Evolutionary conservation across 2,329 filamentous ascomycete genomes (phyloP), one percentile per base, ranked within the genome.

Genomic region (Drechslera avenae): DNA sequence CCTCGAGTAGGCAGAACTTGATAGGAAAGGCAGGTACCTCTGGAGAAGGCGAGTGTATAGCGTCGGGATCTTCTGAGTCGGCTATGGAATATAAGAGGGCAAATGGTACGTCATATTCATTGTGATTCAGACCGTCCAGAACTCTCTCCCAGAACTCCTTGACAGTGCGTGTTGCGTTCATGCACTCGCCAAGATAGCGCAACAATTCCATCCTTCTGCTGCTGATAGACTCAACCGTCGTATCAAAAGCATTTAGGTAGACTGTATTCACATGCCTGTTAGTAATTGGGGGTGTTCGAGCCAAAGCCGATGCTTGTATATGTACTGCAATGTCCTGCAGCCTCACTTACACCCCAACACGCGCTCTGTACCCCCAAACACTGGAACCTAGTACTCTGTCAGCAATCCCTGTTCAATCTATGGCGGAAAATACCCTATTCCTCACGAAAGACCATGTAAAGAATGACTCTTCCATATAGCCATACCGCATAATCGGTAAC

Each of bases 61-160:
- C 60, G 16, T 66, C 63, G 1, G 63, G 53, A 28, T 68, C 63
- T 7, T 69, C 63, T 2, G 58, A 53, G 31, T 72, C 67, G 4
- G 50, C 49, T 17, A 72, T 60, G 1, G 69, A 71, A 32, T 72
- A 72, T 6, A 73, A 42, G 1, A 73, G 46, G 9, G 68, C 66
- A 42, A 73, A 73, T 2, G 67, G 67, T 5, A 72, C 49, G 21
- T 72, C 69, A 21, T 65, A 61, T 10, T 59, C 53, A 33, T 70
- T 70, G 13, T 76, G 73, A 51, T 78, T 75, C 9, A 81, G 56
- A 1, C 78, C 78, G 33, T 81, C 78, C 9, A 83, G 57, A 21
- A 81, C 76, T 63, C 74, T 77, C 43, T 72, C 71, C 78, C 80
- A 83, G 32, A 83, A 76, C 2, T 75, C 60, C 34, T 66, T 68